phyloP scores from a whole-genome alignment of 192 early-diverging fungal species.

The Gamsiella multidivaricata region DNA sequence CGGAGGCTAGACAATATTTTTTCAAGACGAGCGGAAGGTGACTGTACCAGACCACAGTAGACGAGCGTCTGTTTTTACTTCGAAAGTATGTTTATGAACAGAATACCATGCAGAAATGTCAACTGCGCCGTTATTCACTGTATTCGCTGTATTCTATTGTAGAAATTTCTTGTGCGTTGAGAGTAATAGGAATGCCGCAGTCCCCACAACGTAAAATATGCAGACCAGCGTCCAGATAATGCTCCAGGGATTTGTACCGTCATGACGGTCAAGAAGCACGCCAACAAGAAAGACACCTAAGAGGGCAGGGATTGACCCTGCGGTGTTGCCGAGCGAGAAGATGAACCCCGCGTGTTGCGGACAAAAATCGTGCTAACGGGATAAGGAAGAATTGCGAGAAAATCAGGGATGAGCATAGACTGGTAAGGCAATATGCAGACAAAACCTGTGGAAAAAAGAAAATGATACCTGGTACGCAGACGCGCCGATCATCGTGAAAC shows the following conservation, averaged over 20 bases:
- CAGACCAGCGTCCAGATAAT: constrained; percentile 34
- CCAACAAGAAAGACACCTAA: constrained; percentile 48
- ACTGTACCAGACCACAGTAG: too few species aligned
- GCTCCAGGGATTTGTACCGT: constrained; percentile 8
- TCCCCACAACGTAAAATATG: constrained; percentile 35
- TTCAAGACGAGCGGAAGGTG: too few species aligned
- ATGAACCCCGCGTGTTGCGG: constrained; percentile 55
- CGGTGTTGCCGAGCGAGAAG: constrained; percentile 53
- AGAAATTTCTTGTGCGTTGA: constrained; percentile 19
- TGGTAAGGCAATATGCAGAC: neutral
- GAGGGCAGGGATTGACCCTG: constrained; percentile 46
- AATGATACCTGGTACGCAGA: constrained; percentile 45
- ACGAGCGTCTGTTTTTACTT: too few species aligned
- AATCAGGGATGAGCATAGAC: neutral
- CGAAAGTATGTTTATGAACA: too few species aligned
- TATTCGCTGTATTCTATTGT: too few species aligned
- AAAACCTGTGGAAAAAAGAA: neutral
- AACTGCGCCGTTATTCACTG: too few species aligned
- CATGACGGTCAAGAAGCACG: constrained; percentile 24
- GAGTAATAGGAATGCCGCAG: constrained; percentile 21
- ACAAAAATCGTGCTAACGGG: constrained; percentile 49
- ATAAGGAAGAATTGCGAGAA: neutral
- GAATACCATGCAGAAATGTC: too few species aligned
- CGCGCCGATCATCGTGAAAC: constrained; percentile 44
- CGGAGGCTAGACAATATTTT: too few species aligned